Conservation (phyloP, 306 rosid genomes). For the Trifolium repens region DNA sequence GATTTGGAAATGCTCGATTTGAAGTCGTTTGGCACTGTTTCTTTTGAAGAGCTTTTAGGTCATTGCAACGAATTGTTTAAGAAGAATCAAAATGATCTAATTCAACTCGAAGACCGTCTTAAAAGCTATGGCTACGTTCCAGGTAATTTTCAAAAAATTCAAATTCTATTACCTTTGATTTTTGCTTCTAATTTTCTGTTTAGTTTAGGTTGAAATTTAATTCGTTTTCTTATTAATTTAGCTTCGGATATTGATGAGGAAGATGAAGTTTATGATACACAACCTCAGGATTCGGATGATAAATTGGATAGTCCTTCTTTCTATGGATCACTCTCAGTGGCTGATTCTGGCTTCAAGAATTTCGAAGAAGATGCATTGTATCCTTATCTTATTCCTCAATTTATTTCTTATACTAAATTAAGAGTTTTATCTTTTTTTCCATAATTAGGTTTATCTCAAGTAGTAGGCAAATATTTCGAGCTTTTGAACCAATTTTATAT, state of each 20-base stretch:
- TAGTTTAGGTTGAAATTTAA: background rate
- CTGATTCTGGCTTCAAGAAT: conserved; percentile 45
- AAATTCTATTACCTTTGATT: background rate
- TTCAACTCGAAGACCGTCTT: conserved; percentile 60
- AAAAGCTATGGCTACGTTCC: conserved; percentile 57
- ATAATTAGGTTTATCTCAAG: background rate
- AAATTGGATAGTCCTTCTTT: conserved; percentile 42
- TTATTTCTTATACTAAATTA: background rate
- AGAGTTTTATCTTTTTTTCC: background rate
- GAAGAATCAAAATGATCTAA: conserved; percentile 61
- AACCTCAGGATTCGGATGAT: conserved; percentile 30
- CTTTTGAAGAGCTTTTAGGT: conserved; percentile 88
- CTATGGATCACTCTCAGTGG: conserved; percentile 41
- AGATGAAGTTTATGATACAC: conserved; percentile 44
- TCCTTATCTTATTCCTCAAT: conserved; percentile 38
- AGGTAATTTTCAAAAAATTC: conserved; percentile 38
- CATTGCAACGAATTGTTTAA: conserved; percentile 84
- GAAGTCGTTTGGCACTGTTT: conserved; percentile 77
- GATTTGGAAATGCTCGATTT: conserved; percentile 80
- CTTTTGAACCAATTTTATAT: background rate
- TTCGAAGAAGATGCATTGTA: conserved; percentile 75
- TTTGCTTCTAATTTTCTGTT: conserved; percentile 6
- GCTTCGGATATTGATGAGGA: conserved; percentile 58
- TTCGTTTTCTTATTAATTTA: conserved; percentile 20
- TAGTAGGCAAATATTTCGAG: background rate